phyloP scores from a whole-genome alignment of 2,329 filamentous ascomycete species.

The Colletotrichum sansevieriae region DNA sequence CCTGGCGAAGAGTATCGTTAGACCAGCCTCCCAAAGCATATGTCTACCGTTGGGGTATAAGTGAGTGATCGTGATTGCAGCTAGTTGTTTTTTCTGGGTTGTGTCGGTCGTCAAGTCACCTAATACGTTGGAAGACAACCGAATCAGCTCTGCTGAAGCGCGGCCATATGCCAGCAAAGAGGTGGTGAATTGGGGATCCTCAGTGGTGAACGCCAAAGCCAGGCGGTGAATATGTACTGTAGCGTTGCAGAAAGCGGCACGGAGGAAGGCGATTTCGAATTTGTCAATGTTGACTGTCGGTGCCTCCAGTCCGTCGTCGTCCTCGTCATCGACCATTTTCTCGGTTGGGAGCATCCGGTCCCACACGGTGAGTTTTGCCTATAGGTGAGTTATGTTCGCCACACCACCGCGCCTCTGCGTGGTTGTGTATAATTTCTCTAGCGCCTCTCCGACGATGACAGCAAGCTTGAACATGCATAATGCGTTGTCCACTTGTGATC shows the following conservation, averaged over 20 bases:
- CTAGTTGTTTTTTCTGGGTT: not conserved
- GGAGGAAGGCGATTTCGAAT: conserved; percentile 38
- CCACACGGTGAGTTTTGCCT: conserved; percentile 46
- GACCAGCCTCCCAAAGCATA: conserved; percentile 47
- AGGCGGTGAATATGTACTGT: conserved; percentile 46
- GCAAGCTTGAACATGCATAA: conserved; percentile 45
- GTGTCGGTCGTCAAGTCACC: not conserved
- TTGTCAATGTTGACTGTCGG: not conserved
- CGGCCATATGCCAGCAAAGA: conserved; percentile 42
- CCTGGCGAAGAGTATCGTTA: conserved; percentile 44
- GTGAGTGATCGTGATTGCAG: conserved; percentile 30
- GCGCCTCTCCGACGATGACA: conserved; percentile 44
- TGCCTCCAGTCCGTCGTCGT: conserved; percentile 16
- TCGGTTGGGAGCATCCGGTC: conserved; percentile 33
- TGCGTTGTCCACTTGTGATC: conserved; percentile 45
- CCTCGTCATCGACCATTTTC: conserved; percentile 24
- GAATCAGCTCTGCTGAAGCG: conserved; percentile 39
- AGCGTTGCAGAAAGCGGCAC: conserved; percentile 41
- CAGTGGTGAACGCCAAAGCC: conserved; percentile 45
- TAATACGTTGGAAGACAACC: not conserved
- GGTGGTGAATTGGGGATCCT: conserved; percentile 42
- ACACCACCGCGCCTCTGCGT: conserved; percentile 46
- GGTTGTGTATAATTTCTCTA: conserved; percentile 46
- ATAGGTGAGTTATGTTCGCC: conserved; percentile 44
- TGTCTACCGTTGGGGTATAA: conserved; percentile 46